A percentile compares a stretch with the other conserved stretches of the same genome.
These are phyloP conservation scores for Trichoderma arundinaceum DNA, from an alignment of 2,329 filamentous ascomycete species.

Conservation along the genomic window DNA sequence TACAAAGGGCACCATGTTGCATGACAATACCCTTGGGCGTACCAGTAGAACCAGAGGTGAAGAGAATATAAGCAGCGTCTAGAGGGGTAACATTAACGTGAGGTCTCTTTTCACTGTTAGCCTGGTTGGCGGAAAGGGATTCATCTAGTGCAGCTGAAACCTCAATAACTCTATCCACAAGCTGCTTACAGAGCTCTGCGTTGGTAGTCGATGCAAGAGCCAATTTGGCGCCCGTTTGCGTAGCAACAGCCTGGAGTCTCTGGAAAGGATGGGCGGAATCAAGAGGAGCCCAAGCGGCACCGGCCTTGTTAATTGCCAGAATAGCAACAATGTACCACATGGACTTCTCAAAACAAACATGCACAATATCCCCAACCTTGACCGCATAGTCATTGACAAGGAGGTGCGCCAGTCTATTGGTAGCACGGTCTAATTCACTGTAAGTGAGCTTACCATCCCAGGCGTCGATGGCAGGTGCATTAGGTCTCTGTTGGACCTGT, in stretches of 20 bases:
- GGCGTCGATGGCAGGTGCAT: conserved; percentile 30
- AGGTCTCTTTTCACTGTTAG: not conserved
- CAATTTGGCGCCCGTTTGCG: conserved; percentile 2
- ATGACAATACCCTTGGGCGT: conserved; percentile 23
- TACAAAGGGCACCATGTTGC: conserved; percentile 25
- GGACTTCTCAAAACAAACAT: conserved; percentile 34
- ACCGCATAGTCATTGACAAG: conserved; percentile 20
- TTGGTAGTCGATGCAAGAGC: conserved; percentile 21
- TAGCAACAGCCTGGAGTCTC: conserved; percentile 11
- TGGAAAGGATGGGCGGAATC: conserved; percentile 30
- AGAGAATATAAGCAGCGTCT: conserved; percentile 15
- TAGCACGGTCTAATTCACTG: conserved; percentile 30
- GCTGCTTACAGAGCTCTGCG: not conserved
- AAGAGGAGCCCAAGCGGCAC: conserved; percentile 32
- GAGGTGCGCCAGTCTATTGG: conserved; percentile 31
- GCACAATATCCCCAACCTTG: conserved; percentile 22
- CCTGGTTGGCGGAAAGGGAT: not conserved
- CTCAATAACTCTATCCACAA: conserved; percentile 18
- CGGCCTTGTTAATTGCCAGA: conserved; percentile 30
- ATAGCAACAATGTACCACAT: conserved; percentile 33
- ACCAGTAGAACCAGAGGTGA: conserved; percentile 28
- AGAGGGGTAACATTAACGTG: not conserved
- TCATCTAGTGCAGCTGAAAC: not conserved
- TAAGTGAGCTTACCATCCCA: conserved; percentile 37
- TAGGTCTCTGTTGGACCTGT: not conserved